A percentile compares a stretch with the other conserved stretches of the same genome.
phyloP scores from a whole-genome alignment of 345 rosid species.

The Limnanthes douglasii region DNA sequence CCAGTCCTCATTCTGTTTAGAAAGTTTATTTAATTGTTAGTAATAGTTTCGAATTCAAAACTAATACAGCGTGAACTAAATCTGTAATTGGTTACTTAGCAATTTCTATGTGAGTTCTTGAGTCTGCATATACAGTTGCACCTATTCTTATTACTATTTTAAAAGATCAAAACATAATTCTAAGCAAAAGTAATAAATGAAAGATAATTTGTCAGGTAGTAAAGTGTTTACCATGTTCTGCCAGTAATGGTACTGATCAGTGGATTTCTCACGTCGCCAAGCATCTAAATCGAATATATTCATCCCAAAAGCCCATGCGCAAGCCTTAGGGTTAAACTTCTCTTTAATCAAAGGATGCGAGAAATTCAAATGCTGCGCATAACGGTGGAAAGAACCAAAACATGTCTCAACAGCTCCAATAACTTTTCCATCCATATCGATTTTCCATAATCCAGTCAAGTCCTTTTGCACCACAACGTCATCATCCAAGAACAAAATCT shows the following conservation, averaged over 20 bases:
- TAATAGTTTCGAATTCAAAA: background rate
- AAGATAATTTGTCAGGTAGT: background rate
- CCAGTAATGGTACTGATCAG: constrained; percentile 46
- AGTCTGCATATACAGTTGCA: background rate
- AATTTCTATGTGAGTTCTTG: background rate
- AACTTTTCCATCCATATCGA: constrained; percentile 81
- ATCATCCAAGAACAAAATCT: constrained; percentile 74
- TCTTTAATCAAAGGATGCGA: constrained; percentile 60
- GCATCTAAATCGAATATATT: constrained; percentile 83
- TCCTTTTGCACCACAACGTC: constrained; percentile 97
- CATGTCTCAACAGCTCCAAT: constrained; percentile 94
- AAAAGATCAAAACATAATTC: no score
- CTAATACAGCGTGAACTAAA: background rate
- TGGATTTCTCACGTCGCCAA: constrained; percentile 64
- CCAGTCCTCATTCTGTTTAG: constrained; percentile 48
- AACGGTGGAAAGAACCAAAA: constrained; percentile 84
- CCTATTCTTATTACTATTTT: no score
- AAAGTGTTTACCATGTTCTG: constrained; percentile 37
- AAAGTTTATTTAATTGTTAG: background rate
- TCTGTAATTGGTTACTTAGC: background rate
- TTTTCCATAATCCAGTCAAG: constrained; percentile 66
- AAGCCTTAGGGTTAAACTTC: constrained; percentile 56
- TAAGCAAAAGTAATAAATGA: background rate
- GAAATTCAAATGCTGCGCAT: constrained; percentile 59
- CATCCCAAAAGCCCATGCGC: constrained; percentile 96